Percentiles rank a stretch among this genome's conserved stretches.
phyloP scores from a whole-genome alignment of 352 stramenopile species.

The Blastocystis sp. region DNA sequence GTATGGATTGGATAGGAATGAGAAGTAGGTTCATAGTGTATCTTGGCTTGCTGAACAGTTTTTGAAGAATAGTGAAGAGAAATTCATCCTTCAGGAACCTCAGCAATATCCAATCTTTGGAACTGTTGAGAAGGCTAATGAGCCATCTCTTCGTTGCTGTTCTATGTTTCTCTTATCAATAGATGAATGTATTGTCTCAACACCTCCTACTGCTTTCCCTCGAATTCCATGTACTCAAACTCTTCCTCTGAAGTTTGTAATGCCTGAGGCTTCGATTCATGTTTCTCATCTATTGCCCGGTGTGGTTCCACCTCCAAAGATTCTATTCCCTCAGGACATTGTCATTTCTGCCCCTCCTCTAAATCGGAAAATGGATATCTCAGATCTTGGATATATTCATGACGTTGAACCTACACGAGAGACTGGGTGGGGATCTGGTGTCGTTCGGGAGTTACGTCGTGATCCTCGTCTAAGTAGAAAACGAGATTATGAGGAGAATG shows the following conservation, averaged over 20 bases:
- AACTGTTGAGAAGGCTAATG: not conserved
- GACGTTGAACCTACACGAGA: not conserved
- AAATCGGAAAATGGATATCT: slow-evolving; percentile 25
- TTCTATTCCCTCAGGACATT: not conserved
- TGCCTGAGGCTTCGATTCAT: not conserved
- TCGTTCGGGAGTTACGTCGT: slow-evolving; percentile 22
- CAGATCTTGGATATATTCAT: slow-evolving; percentile 8
- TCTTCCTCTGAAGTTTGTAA: slow-evolving; percentile 16
- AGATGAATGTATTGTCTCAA: not conserved
- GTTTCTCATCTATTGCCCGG: not conserved
- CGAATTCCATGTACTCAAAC: not conserved
- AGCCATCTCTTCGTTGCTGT: not conserved
- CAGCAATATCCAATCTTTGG: not conserved
- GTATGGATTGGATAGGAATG: not conserved
- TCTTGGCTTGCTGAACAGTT: not conserved
- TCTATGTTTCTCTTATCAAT: not conserved
- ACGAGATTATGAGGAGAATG: not conserved
- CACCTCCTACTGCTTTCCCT: not conserved
- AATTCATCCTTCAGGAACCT: not conserved
- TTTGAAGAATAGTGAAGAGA: not conserved
- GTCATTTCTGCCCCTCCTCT: not conserved
- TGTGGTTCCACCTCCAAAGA: not conserved
- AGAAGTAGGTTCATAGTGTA: not conserved
- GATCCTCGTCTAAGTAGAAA: not conserved
- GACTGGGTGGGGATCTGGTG: slow-evolving; percentile 7